Evolutionary conservation across 2,329 filamentous ascomycete species (phyloP).

Genomic region (Fusarium phyllophilum): DNA sequence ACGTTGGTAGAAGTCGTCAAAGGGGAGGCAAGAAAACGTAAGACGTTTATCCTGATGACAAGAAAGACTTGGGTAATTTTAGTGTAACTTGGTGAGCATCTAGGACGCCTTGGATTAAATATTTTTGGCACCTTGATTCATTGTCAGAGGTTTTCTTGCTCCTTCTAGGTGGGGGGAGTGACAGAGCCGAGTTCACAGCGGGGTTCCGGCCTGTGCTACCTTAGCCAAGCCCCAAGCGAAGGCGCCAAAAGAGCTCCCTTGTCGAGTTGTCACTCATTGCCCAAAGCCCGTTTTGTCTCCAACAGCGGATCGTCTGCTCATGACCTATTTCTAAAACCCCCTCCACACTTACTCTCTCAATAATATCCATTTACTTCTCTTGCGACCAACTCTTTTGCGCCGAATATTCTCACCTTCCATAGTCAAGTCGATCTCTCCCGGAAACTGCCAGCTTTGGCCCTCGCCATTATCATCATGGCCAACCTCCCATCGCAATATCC

Average conservation of each 20-base stretch:
- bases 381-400: conserved; percentile 9
- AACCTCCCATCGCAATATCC: conserved; percentile 60
- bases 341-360: conserved; percentile 25
- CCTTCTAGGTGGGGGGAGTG: background rate
- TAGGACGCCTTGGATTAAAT: background rate
- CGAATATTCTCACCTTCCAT: background rate
- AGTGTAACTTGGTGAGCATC: background rate
- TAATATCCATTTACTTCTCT: conserved; percentile 17
- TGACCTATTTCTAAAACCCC: conserved; percentile 18
- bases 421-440: background rate
- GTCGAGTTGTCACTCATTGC: conserved; percentile 7
- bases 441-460: conserved; percentile 8
- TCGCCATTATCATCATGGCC: conserved; percentile 46
- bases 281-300: conserved; percentile 3
- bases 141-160: background rate
- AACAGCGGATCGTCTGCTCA: conserved; percentile 31
- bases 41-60: background rate
- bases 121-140: background rate
- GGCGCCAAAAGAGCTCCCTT: conserved; percentile 24
- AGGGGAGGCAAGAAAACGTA: background rate
- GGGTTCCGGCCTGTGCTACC: conserved; percentile 12
- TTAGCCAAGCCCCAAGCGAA: conserved; percentile 24
- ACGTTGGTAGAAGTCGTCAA: background rate
- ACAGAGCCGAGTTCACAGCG: conserved; percentile 31
- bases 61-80: background rate